Evolutionary conservation across 139 green algal species (phyloP).

Genomic region (Monoraphidium neglectum): DNA sequence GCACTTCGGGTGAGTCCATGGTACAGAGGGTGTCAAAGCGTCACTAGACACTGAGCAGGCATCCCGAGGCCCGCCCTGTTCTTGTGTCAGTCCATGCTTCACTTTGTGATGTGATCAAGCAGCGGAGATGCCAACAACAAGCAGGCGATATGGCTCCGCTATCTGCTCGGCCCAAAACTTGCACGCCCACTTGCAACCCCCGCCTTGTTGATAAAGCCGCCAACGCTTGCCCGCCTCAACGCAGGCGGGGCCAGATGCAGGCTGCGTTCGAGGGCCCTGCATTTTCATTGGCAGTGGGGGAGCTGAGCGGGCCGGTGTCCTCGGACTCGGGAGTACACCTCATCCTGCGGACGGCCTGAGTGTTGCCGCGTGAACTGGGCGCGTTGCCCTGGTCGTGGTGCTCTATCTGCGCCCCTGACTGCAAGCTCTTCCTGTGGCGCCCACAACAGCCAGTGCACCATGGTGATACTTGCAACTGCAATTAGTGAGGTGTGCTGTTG

Average conservation of each 20-base stretch:
- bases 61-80: background rate
- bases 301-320: conserved; percentile 77
- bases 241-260: conserved; percentile 84
- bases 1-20: conserved; percentile 67
- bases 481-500: too few species aligned
- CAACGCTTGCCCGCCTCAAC: background rate
- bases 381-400: too few species aligned
- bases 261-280: conserved; percentile 81
- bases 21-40: background rate
- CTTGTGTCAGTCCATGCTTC: background rate
- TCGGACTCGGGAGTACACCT: conserved; percentile 84
- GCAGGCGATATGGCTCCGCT: background rate
- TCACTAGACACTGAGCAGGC: background rate
- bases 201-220: background rate
- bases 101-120: background rate
- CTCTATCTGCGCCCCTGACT: too few species aligned
- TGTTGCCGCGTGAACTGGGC: too few species aligned
- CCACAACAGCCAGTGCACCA: too few species aligned
- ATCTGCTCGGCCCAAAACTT: background rate
- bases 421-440: too few species aligned
- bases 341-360: conserved; percentile 79
- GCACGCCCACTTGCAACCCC: background rate
- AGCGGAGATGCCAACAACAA: background rate
- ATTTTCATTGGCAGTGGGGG: conserved; percentile 60
- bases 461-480: too few species aligned